These are phyloP conservation scores for Melocanna baccifera DNA, from an alignment of 176 grass and related monocot genomes.

Conservation along the genomic window DNA sequence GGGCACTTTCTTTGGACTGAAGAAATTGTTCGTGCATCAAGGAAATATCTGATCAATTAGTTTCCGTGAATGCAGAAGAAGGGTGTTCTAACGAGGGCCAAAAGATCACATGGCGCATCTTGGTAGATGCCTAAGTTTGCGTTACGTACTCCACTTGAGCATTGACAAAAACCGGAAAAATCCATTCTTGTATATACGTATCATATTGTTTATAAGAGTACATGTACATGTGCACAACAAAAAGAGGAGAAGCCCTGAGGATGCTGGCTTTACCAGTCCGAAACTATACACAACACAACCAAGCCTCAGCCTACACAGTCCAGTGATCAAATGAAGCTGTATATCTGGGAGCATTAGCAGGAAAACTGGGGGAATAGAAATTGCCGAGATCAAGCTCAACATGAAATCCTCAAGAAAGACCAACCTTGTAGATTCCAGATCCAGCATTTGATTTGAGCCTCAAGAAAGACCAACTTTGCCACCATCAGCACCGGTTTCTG, in stretches of 20 bases:
- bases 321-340: not conserved
- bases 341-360: not conserved
- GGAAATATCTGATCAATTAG: not conserved
- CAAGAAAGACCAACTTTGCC: not conserved
- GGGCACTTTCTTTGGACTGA: not conserved
- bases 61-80: not conserved
- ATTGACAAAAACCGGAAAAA: not conserved
- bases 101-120: not conserved
- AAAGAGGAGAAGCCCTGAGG: not conserved
- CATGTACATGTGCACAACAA: constrained; percentile 29
- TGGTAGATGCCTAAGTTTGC: not conserved
- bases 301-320: not conserved
- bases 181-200: not conserved
- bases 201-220: not conserved
- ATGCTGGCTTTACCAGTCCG: not conserved
- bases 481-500: not conserved
- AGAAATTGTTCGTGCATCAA: not conserved
- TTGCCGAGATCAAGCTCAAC: not conserved
- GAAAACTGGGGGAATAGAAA: not conserved
- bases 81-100: not conserved
- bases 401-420: constrained; percentile 11
- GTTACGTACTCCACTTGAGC: not conserved
- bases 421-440: not conserved
- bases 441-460: not conserved
- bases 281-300: constrained; percentile 13